Conservation (phyloP, 768 basidiomycete species). For the Lactarius akahatsu region DNA sequence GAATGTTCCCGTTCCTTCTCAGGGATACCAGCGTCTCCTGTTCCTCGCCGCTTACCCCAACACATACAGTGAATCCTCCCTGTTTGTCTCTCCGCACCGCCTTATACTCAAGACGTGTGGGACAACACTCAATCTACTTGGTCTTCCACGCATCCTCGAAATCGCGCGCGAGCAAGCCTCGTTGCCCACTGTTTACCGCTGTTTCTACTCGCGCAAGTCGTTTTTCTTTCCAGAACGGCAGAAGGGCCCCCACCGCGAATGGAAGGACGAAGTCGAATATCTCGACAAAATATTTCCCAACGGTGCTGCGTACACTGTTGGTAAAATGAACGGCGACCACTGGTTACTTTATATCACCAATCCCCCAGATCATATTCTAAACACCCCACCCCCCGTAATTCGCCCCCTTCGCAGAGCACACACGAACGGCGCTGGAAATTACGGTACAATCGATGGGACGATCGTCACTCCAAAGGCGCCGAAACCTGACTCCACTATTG, state of each 20-base stretch:
- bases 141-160: constrained; percentile 90
- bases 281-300: constrained; percentile 86
- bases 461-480: constrained; percentile 16
- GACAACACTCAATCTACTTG: constrained; percentile 95
- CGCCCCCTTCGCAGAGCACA: constrained; percentile 28
- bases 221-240: constrained; percentile 99
- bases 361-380: constrained; percentile 43
- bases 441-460: constrained; percentile 28
- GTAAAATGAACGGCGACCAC: constrained; percentile 97
- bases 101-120: constrained; percentile 99
- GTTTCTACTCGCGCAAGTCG: constrained; percentile 97
- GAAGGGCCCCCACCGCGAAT: constrained; percentile 86
- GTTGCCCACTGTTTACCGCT: constrained; percentile 73
- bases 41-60: constrained; percentile 26
- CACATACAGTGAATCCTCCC: constrained; percentile 84
- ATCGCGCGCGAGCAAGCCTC: constrained; percentile 75
- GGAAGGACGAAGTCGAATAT: constrained; percentile 90
- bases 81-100: constrained; percentile 92
- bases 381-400: constrained; percentile 15
- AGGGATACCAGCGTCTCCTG: constrained; percentile 9
- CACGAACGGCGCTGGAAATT: constrained; percentile 13
- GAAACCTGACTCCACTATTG: constrained; percentile 86
- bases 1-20: constrained; percentile 16
- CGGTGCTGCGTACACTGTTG: constrained; percentile 94
- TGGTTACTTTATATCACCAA: constrained; percentile 94